phyloP scores from a whole-genome alignment of 495 filamentous ascomycete genomes.

The Staphylotrichum longicolle region DNA sequence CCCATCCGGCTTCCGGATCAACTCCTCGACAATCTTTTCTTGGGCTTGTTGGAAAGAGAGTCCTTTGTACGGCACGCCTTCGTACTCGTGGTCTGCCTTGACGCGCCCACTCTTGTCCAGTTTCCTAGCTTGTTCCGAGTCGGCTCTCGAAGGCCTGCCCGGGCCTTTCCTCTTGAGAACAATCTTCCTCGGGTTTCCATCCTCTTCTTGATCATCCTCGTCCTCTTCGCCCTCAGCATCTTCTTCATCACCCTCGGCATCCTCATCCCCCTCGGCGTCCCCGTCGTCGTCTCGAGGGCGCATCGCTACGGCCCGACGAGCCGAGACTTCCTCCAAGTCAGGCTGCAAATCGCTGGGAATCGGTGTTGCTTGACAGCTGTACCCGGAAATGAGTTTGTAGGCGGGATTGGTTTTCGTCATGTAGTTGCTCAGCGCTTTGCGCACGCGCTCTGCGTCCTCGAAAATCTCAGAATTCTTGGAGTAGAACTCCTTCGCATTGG shows the following conservation, averaged over 20 bases:
- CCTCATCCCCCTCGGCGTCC: conserved; percentile 23
- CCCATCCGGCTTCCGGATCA: conserved; percentile 62
- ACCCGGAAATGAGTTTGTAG: conserved; percentile 56
- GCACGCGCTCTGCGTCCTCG: conserved; percentile 71
- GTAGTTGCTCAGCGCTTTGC: conserved; percentile 70
- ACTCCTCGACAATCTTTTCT: conserved; percentile 70
- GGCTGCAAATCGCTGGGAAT: conserved; percentile 44
- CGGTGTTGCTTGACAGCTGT: conserved; percentile 62
- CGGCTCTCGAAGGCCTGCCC: conserved; percentile 27
- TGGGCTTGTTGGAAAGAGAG: conserved; percentile 76
- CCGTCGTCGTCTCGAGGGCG: not conserved
- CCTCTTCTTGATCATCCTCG: conserved; percentile 36
- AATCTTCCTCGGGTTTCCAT: conserved; percentile 32
- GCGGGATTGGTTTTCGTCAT: conserved; percentile 76
- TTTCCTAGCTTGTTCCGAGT: conserved; percentile 19
- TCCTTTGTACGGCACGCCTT: conserved; percentile 55
- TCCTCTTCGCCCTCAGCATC: conserved; percentile 37
- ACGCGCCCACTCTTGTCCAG: conserved; percentile 24
- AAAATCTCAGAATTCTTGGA: conserved; percentile 61
- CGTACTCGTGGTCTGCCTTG: conserved; percentile 52
- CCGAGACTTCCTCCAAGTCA: conserved; percentile 26
- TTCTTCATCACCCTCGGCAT: conserved; percentile 28
- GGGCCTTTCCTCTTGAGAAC: conserved; percentile 33
- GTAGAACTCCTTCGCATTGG: conserved; percentile 73
- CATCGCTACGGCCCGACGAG: conserved; percentile 5